Percentiles rank a stretch among this genome's conserved stretches.
phyloP scores from a whole-genome alignment of 1,139 yeast species.

The Saccharomyces hybrid region DNA sequence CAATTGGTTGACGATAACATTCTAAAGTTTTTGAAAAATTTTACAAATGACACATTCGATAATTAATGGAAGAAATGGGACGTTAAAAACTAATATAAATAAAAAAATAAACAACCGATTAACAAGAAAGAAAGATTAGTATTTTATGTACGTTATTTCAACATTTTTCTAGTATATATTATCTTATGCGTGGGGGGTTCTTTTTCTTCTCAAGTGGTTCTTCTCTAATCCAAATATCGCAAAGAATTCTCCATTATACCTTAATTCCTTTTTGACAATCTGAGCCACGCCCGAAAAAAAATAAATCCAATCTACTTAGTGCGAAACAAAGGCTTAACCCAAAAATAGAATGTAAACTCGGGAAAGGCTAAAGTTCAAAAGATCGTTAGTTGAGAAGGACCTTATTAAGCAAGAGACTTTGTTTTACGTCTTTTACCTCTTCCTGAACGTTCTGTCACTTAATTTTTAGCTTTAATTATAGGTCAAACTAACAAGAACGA shows the following conservation, averaged over 20 bases:
- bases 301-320: background rate
- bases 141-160: background rate
- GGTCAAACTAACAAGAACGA: background rate
- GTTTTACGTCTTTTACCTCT: background rate
- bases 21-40: constrained; percentile 23
- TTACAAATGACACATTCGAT: constrained; percentile 27
- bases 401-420: background rate
- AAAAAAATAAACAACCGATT: background rate
- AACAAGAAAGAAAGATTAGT: background rate
- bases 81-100: background rate
- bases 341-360: background rate
- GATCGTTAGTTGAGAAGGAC: background rate
- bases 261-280: background rate
- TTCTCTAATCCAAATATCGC: background rate
- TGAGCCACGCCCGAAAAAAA: constrained; percentile 1
- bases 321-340: background rate
- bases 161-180: background rate
- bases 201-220: background rate
- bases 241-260: background rate
- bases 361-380: background rate
- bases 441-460: background rate
- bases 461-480: background rate
- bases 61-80: constrained; percentile 5
- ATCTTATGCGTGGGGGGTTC: background rate
- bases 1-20: constrained; percentile 32